Conservation (phyloP, 371 early-diverging fungal genomes). For the Blyttiomyces sp. region DNA sequence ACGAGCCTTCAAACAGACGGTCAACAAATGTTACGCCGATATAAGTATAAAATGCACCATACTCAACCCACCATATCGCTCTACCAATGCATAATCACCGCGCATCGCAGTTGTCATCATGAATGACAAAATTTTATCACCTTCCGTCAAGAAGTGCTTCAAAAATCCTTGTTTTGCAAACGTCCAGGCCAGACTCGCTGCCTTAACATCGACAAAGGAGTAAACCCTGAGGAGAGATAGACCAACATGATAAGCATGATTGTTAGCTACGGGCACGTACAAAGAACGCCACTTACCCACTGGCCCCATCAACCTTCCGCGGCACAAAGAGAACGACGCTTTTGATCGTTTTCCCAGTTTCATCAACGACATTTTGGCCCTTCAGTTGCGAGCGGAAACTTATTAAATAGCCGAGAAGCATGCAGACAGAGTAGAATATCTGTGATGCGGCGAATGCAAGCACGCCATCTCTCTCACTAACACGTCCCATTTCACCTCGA, state of each 20-base stretch:
- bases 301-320: no score
- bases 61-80: conserved; percentile 73
- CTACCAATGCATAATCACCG: conserved; percentile 83
- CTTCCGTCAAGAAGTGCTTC: conserved; percentile 91
- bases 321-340: no score
- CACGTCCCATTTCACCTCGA: neutral
- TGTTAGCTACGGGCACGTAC: no score
- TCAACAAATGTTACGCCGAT: neutral
- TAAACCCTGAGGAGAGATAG: no score
- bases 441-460: conserved; percentile 23
- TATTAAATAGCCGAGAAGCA: neutral
- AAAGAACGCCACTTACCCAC: neutral
- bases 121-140: conserved; percentile 86
- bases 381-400: no score
- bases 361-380: no score
- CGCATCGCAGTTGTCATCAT: conserved; percentile 58
- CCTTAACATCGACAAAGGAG: no score
- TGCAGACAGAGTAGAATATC: conserved; percentile 11
- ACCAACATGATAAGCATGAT: no score
- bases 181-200: conserved; percentile 67
- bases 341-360: no score
- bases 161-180: conserved; percentile 83
- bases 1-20: conserved; percentile 60
- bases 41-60: neutral
- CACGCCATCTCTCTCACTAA: conserved; percentile 9